Conservation (phyloP, 129 eudicot genomes). For the Scalesia atractyloides region DNA sequence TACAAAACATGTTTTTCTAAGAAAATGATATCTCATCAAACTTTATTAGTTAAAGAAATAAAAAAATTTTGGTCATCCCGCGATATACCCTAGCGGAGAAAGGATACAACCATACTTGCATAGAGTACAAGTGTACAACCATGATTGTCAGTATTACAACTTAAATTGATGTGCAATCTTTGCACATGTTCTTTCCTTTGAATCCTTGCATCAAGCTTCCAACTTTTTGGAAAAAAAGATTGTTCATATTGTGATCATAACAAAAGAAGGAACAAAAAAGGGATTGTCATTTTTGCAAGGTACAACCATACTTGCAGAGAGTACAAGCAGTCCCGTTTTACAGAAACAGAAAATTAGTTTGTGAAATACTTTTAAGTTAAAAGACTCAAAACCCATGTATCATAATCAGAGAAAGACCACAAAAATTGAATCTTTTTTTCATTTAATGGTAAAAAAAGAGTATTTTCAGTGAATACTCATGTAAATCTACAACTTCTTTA, state of each 20-base stretch:
- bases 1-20: neutral
- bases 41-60: too few relatives aligned
- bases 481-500: slow-evolving; percentile 22
- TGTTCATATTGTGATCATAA: neutral
- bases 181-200: neutral
- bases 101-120: neutral
- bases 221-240: neutral
- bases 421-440: slow-evolving; percentile 16
- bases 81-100: too few relatives aligned
- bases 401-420: slow-evolving; percentile 21
- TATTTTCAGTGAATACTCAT: slow-evolving; percentile 13
- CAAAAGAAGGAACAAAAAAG: neutral
- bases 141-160: neutral
- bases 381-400: slow-evolving; percentile 16
- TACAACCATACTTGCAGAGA: slow-evolving; percentile 20
- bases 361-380: neutral
- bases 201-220: neutral
- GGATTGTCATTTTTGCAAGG: neutral
- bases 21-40: too few relatives aligned
- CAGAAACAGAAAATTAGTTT: neutral
- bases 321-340: neutral
- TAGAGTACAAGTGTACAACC: neutral
- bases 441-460: slow-evolving; percentile 27
- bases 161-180: slow-evolving; percentile 9
- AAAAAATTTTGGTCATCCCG: too few relatives aligned